Evolutionary conservation across 1,139 yeast species (phyloP).

Genomic region (Debaryomyces psychrophilus): DNA sequence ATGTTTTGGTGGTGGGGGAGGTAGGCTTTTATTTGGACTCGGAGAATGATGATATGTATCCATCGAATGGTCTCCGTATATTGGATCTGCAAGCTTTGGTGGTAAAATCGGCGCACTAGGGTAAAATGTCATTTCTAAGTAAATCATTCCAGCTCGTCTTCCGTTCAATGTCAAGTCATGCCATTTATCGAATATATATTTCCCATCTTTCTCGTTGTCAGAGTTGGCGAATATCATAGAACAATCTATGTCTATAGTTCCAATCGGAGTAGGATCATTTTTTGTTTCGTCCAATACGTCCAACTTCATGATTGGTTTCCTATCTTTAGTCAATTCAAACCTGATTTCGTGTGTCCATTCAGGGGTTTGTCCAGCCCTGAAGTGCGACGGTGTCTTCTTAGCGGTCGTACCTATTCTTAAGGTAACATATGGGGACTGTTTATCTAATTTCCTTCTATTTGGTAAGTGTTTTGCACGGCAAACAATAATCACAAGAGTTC

Average conservation of each 20-base stretch:
- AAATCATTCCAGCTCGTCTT: constrained; percentile 86
- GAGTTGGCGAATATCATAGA: constrained; percentile 58
- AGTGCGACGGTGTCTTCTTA: constrained; percentile 69
- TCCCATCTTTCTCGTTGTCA: constrained; percentile 62
- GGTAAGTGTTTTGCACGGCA: constrained; percentile 74
- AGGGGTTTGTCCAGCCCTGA: constrained; percentile 91
- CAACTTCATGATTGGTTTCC: constrained; percentile 64
- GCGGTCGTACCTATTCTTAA: constrained; percentile 81
- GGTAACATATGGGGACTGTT: constrained; percentile 86
- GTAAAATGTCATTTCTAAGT: constrained; percentile 89
- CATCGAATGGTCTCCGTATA: constrained; percentile 8
- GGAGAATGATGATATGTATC: not conserved
- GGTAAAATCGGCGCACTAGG: constrained; percentile 60
- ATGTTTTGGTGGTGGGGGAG: constrained; percentile 18
- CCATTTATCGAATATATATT: constrained; percentile 78
- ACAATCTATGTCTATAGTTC: constrained; percentile 79
- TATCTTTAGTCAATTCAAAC: constrained; percentile 64
- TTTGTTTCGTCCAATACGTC: constrained; percentile 88
- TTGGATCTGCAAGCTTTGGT: constrained; percentile 34
- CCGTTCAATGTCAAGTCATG: constrained; percentile 67
- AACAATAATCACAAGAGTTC: constrained; percentile 48
- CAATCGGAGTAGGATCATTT: constrained; percentile 82
- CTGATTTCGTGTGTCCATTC: constrained; percentile 80
- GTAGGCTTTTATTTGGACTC: constrained; percentile 1
- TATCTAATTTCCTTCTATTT: constrained; percentile 78